Evolutionary conservation across 2,329 filamentous ascomycete genomes (phyloP).

Genomic region (Xylaria sp.): DNA sequence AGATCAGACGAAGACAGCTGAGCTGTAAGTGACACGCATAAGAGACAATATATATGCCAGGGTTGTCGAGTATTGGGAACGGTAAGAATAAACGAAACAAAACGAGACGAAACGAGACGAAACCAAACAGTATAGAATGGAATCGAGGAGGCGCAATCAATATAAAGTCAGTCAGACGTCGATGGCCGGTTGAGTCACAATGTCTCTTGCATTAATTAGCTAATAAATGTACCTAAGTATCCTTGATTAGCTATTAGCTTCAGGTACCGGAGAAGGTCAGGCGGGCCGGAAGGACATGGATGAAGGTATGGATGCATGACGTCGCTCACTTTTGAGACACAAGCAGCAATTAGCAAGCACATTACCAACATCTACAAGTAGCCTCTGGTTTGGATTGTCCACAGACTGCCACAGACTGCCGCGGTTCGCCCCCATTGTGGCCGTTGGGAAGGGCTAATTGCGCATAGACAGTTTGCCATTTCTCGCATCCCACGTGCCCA

Average conservation of each 20-base stretch:
- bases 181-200: conserved; percentile 23
- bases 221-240: conserved; percentile 9
- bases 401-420: conserved; percentile 13
- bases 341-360: not conserved
- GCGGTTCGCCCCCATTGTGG: conserved; percentile 14
- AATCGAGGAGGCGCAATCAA: not conserved
- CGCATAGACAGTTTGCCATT: conserved; percentile 2
- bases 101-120: not conserved
- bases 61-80: not conserved
- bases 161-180: conserved; percentile 13
- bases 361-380: too few species aligned
- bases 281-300: not conserved
- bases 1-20: conserved; percentile 27
- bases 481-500: conserved; percentile 8
- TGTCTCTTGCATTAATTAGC: conserved; percentile 9
- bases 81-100: conserved; percentile 4
- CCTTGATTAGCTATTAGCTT: conserved; percentile 21
- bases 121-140: not conserved
- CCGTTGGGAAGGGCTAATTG: not conserved
- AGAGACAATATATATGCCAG: conserved; percentile 22
- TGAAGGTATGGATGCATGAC: conserved; percentile 20
- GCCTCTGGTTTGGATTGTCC: conserved; percentile 1
- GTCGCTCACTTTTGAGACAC: conserved; percentile 18
- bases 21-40: conserved; percentile 19
- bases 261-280: conserved; percentile 22